Evolutionary conservation across 768 basidiomycete species (phyloP).

Genomic region (Lyophyllum atratum): DNA sequence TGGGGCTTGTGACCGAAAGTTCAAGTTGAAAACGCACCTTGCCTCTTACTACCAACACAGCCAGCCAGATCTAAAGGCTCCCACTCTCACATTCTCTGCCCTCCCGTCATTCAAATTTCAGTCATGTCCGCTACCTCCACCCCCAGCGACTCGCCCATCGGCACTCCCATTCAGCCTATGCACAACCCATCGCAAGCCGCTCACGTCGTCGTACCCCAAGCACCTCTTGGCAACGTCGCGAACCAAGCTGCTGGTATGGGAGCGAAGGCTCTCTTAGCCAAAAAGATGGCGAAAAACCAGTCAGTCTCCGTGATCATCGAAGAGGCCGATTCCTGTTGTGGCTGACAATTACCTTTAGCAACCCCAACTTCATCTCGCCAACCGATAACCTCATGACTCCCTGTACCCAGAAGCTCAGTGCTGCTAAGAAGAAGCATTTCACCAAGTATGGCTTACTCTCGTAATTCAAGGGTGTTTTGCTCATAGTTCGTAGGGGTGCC

Average conservation of each 20-base stretch:
- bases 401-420: conserved; percentile 86
- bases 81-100: neutral
- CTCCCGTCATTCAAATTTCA: neutral
- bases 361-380: conserved; percentile 87
- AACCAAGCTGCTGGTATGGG: conserved; percentile 74
- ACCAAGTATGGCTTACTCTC: conserved; percentile 60
- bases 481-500: conserved; percentile 43
- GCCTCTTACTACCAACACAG: neutral
- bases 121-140: conserved; percentile 58
- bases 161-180: conserved; percentile 72
- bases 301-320: conserved; percentile 47
- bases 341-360: conserved; percentile 47
- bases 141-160: conserved; percentile 66
- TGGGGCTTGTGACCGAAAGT: conserved; percentile 6
- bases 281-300: conserved; percentile 90
- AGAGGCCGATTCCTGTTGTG: conserved; percentile 7
- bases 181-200: conserved; percentile 86
- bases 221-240: conserved; percentile 69
- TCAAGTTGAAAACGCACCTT: conserved; percentile 4
- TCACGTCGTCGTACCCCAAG: conserved; percentile 75
- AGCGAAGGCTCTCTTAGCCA: conserved; percentile 89
- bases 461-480: conserved; percentile 5
- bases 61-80: neutral
- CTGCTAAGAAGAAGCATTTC: conserved; percentile 93
- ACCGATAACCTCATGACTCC: conserved; percentile 97